These are phyloP conservation scores for Dactylellina cionopaga DNA, from an alignment of 2,329 filamentous ascomycete species.

Conservation along the genomic window DNA sequence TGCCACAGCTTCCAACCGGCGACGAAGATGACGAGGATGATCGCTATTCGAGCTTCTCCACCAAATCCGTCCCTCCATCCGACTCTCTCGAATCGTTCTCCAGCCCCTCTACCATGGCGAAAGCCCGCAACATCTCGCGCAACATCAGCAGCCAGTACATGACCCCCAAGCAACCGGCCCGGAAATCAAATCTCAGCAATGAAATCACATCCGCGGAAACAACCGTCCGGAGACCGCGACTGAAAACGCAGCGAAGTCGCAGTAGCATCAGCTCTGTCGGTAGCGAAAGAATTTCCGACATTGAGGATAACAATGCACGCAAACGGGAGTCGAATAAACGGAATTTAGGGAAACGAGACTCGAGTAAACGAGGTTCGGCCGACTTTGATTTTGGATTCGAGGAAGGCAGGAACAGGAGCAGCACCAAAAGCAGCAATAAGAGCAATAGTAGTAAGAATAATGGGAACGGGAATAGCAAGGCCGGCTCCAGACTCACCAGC, in stretches of 20 bases:
- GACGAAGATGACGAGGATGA: constrained; percentile 21
- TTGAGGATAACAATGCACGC: constrained; percentile 42
- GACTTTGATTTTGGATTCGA: constrained; percentile 50
- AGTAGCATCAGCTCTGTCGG: constrained; percentile 50
- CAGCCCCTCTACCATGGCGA: constrained; percentile 47
- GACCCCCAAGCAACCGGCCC: constrained; percentile 34
- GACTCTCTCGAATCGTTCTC: constrained; percentile 49
- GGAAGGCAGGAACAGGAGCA: no score
- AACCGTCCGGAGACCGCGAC: constrained; percentile 23
- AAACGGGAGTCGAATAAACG: constrained; percentile 53
- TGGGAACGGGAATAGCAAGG: constrained; percentile 59
- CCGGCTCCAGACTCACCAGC: constrained; percentile 57
- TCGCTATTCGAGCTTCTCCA: constrained; percentile 40
- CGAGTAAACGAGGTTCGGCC: neutral
- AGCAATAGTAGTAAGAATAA: no score
- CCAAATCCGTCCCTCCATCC: constrained; percentile 23
- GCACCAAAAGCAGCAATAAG: no score
- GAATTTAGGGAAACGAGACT: constrained; percentile 46
- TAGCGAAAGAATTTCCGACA: constrained; percentile 37
- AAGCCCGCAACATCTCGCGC: constrained; percentile 45
- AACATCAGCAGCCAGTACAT: constrained; percentile 49
- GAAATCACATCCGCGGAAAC: constrained; percentile 34
- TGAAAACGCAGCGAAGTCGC: constrained; percentile 43
- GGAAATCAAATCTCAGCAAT: constrained; percentile 43
- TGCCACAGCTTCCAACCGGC: constrained; percentile 30